Evolutionary conservation across 495 filamentous ascomycete genomes (phyloP).

Genomic region (Daldinia concentrica): DNA sequence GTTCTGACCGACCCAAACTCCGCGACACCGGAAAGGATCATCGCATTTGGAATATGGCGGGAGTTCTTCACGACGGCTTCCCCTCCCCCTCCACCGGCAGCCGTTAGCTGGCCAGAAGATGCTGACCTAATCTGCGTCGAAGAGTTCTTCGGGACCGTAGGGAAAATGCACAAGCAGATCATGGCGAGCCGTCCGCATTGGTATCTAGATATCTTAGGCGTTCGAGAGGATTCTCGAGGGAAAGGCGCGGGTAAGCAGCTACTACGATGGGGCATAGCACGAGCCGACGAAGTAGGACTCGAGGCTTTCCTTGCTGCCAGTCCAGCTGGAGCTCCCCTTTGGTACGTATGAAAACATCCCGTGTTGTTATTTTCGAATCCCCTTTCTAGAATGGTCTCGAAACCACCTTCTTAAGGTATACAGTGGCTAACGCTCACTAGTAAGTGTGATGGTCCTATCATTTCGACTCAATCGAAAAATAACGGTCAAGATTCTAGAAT

Average conservation of each 20-base stretch:
- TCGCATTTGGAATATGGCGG: conserved; percentile 51
- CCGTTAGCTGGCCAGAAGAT: conserved; percentile 43
- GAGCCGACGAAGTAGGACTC: conserved; percentile 58
- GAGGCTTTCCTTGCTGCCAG: conserved; percentile 65
- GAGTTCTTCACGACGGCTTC: conserved; percentile 23
- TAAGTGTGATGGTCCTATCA: too few species aligned
- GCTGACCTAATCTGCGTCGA: conserved; percentile 43
- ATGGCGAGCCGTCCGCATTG: conserved; percentile 50
- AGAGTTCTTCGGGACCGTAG: conserved; percentile 45
- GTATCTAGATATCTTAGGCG: conserved; percentile 60
- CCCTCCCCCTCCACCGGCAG: not conserved
- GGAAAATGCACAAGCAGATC: conserved; percentile 43
- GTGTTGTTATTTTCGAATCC: too few species aligned
- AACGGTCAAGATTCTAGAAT: too few species aligned
- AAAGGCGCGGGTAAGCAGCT: conserved; percentile 60
- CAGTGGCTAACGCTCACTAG: too few species aligned
- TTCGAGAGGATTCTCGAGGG: conserved; percentile 57
- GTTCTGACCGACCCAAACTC: conserved; percentile 36
- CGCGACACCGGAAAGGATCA: conserved; percentile 25
- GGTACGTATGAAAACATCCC: too few species aligned
- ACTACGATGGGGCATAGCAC: conserved; percentile 58
- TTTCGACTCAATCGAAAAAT: too few species aligned
- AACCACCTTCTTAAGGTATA: too few species aligned
- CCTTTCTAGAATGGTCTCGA: too few species aligned
- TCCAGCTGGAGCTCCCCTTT: conserved; percentile 60